A percentile compares a stretch with the other conserved stretches of the same genome.
These are phyloP conservation scores for Penicillium mononematosum DNA, from an alignment of 495 filamentous ascomycete species.

Conservation along the genomic window DNA sequence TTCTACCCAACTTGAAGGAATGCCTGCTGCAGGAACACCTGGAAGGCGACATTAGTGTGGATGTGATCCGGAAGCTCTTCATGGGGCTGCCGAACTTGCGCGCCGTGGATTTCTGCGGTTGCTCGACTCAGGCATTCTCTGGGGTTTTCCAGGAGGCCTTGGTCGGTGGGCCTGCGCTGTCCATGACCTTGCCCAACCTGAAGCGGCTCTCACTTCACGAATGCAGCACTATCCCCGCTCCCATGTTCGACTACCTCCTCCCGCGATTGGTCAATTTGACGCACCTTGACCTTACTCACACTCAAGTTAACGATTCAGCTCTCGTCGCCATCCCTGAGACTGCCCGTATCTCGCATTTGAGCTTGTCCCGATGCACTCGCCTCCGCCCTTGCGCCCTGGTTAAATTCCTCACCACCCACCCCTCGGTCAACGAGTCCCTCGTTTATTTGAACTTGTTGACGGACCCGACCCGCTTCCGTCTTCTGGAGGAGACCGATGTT, in stretches of 20 bases:
- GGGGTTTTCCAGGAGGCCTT: slow-evolving; percentile 54
- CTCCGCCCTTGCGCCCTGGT: slow-evolving; percentile 67
- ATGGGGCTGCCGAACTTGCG: slow-evolving; percentile 63
- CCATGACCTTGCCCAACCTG: slow-evolving; percentile 55
- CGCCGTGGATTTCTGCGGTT: slow-evolving; percentile 78
- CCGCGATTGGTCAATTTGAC: slow-evolving; percentile 69
- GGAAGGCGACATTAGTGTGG: slow-evolving; percentile 70
- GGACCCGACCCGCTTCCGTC: slow-evolving; percentile 70
- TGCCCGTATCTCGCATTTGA: slow-evolving; percentile 75
- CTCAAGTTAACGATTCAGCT: slow-evolving; percentile 71
- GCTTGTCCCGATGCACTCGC: slow-evolving; percentile 71
- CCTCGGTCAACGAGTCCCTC: slow-evolving; percentile 61
- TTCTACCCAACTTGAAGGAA: slow-evolving; percentile 75
- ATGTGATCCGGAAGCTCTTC: slow-evolving; percentile 70
- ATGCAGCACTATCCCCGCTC: slow-evolving; percentile 69
- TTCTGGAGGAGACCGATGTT: slow-evolving; percentile 65
- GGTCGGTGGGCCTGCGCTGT: slow-evolving; percentile 40
- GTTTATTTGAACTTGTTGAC: slow-evolving; percentile 74
- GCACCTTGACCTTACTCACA: slow-evolving; percentile 78
- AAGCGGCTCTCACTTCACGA: slow-evolving; percentile 76
- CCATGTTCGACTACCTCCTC: slow-evolving; percentile 67
- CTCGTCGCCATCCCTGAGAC: slow-evolving; percentile 68
- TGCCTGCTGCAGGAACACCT: slow-evolving; percentile 81
- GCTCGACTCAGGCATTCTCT: slow-evolving; percentile 69
- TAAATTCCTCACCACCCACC: slow-evolving; percentile 71